phyloP scores from a whole-genome alignment of 2,329 filamentous ascomycete species.

The Fusarium dimerum region DNA sequence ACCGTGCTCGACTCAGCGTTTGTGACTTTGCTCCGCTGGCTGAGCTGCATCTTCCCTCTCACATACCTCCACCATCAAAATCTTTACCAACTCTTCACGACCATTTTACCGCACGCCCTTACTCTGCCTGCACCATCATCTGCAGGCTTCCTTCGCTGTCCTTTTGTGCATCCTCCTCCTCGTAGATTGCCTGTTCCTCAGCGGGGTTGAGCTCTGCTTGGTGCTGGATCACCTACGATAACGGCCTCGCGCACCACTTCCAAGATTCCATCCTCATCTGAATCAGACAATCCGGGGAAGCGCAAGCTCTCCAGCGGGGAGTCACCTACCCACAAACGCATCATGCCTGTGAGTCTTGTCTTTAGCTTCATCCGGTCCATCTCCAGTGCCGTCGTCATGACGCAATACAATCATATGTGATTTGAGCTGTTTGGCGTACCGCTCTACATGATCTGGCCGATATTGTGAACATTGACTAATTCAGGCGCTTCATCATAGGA shows the following conservation, averaged over 20 bases:
- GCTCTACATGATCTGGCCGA: neutral
- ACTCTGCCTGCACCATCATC: slow-evolving; percentile 16
- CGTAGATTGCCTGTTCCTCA: slow-evolving; percentile 19
- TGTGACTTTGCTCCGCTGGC: slow-evolving; percentile 12
- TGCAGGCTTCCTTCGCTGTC: slow-evolving; percentile 7
- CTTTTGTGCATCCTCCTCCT: slow-evolving; percentile 2
- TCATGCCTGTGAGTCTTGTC: slow-evolving; percentile 56
- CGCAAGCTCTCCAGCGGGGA: slow-evolving; percentile 66
- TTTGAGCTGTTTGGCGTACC: neutral
- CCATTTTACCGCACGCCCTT: slow-evolving; percentile 7
- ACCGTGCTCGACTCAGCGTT: slow-evolving; percentile 17
- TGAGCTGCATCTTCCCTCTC: slow-evolving; percentile 12
- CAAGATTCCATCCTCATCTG: slow-evolving; percentile 38
- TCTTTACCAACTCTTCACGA: slow-evolving; percentile 11
- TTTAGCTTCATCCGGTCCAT: neutral
- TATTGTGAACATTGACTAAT: slow-evolving; percentile 4
- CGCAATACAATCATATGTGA: slow-evolving; percentile 4
- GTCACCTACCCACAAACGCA: slow-evolving; percentile 57
- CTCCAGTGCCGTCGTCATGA: slow-evolving; percentile 4
- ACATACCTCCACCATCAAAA: slow-evolving; percentile 9
- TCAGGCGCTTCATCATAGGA: slow-evolving; percentile 37
- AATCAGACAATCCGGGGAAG: slow-evolving; percentile 61
- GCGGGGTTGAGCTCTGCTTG: slow-evolving; percentile 42
- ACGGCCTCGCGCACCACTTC: slow-evolving; percentile 23
- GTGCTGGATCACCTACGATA: slow-evolving; percentile 33